Evolutionary conservation across 352 stramenopile species (phyloP), one percentile per base, ranked within the genome.

Genomic region (Phytophthora kernoviae): DNA sequence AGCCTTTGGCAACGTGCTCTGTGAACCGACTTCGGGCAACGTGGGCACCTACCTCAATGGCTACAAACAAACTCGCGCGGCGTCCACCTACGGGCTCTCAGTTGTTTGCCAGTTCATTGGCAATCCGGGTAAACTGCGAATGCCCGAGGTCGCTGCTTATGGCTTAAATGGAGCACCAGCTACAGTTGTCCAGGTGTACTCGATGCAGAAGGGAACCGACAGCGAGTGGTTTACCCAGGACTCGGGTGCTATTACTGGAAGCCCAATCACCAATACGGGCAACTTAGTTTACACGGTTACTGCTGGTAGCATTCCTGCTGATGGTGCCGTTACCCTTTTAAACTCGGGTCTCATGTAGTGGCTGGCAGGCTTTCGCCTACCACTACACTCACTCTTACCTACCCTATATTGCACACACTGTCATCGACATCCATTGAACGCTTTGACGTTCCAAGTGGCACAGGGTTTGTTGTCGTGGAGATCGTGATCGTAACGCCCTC

Each of bases 191-290:
- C 0, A 60, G 37, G 66, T 3, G 44, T 93, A 2, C 56, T 71
- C 44, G 85, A 75, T 76, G 32, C 55, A 78, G 22, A 61, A 83
- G 9, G 79, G 84, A 12, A 48, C 62, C 2, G 52, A 84, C 26
- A 54, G 74, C 22, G 83, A 92, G 40, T 89, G 77, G 75, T 88
- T 89, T 54, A 84, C 79, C 0, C 54, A 40, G 12, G 43, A 86
- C 20, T 70, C 65, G 9, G 17, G 43, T 5, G 68, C 44, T 57
- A 14, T 68, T 17, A 58, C 52, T 20, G 22, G 24, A 22, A 61
- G 24, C n/a, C 18, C n/a, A 33, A 36, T 24, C 20, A 20, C 4
- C 47, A 20, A 43, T 17, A 20, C 9, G 24, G 15, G 11, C 27
- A 17, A 17, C 14, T 14, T 1, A 1, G 36, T 20, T 42, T 11